Base-by-base conservation (phyloP, 1,139 yeast species). In the Scheffersomyces parashehatae region DNA sequence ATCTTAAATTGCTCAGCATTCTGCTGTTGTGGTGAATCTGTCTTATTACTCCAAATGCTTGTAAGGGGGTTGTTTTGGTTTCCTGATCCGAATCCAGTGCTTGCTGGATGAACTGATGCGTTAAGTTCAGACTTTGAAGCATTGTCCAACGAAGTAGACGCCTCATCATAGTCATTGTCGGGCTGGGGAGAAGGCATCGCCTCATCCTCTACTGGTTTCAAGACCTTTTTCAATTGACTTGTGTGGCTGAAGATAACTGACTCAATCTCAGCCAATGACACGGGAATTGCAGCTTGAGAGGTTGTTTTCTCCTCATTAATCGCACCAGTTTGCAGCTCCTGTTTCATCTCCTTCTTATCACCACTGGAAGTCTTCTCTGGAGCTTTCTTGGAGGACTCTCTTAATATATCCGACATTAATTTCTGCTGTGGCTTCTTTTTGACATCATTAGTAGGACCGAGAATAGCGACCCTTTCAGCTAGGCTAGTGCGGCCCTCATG, bases 231-330 rank as follows among this genome's bases (percentile, higher is more conserved):
- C 41, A 64, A 50, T 33, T 56, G 54, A 35, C 52, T 58, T 8
- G 68, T 56, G 44, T 68, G 73, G 34, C 49, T 56, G 9, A 59
- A 50, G 34, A 68, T 68, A 16, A 59, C 58, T 5, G 64, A 56
- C 47, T 67, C 69, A 30, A 68, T 65, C 33, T 68, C 73, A 36
- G 63, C 64, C 14, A 65, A 50, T 0, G 65, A 51, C 8, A 48
- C 44, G 9, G 58, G 62, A 9, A 49, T 38, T 40, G 40, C 11
- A 20, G 7, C 8, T 20, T 14, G 15, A 14, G 35, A 24, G 7
- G 35, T 7, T 5, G 15, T 7, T 20, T 31, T 31, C 26, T 5
- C 26, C 8, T 20, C 26, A 20, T 20, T 8, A 5, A 20, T 20
- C 8, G 7, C 26, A 3, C 7, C 26, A 4, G 11, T 14, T 12